Conservation (phyloP, 768 basidiomycete genomes). For the Myochromella boudieri region DNA sequence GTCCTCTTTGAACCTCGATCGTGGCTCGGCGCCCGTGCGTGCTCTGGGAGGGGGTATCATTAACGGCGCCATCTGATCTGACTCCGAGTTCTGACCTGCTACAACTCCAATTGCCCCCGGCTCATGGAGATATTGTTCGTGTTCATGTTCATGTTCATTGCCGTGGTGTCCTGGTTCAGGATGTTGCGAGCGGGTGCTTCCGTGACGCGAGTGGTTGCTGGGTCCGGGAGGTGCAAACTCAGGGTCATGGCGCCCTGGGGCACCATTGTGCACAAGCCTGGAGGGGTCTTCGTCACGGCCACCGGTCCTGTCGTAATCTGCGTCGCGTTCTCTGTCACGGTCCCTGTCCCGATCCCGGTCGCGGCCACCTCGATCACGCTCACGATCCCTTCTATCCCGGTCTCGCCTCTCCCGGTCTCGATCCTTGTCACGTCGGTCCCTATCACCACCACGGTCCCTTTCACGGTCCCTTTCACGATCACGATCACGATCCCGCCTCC, state of each 20-base stretch:
- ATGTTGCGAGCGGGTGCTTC: constrained; percentile 15
- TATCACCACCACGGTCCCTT: constrained; percentile 4
- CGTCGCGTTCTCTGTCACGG: constrained; percentile 2
- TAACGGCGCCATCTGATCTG: constrained; percentile 25
- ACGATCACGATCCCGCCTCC: constrained; percentile 12
- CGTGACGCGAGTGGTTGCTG: no score
- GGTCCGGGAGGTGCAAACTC: no score
- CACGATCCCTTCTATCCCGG: not conserved
- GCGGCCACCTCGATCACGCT: not conserved
- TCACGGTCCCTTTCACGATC: constrained; percentile 14
- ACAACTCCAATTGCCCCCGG: constrained; percentile 14
- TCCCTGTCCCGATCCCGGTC: not conserved
- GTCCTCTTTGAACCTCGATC: constrained; percentile 25
- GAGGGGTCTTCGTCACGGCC: not conserved
- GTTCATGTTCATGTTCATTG: constrained; percentile 1
- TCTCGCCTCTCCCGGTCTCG: constrained; percentile 16
- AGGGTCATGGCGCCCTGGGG: not conserved
- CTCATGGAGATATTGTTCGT: not conserved
- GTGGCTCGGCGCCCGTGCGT: constrained; percentile 16
- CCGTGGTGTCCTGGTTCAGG: constrained; percentile 12
- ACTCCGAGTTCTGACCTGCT: constrained; percentile 21
- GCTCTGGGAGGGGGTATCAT: constrained; percentile 26
- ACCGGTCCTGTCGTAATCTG: not conserved
- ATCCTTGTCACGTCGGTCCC: constrained; percentile 1
- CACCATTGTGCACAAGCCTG: not conserved